A percentile compares a stretch with the other conserved stretches of the same genome.
These are phyloP conservation scores for Claviceps paspali DNA, from an alignment of 2,329 filamentous ascomycete genomes.

Conservation along the genomic window DNA sequence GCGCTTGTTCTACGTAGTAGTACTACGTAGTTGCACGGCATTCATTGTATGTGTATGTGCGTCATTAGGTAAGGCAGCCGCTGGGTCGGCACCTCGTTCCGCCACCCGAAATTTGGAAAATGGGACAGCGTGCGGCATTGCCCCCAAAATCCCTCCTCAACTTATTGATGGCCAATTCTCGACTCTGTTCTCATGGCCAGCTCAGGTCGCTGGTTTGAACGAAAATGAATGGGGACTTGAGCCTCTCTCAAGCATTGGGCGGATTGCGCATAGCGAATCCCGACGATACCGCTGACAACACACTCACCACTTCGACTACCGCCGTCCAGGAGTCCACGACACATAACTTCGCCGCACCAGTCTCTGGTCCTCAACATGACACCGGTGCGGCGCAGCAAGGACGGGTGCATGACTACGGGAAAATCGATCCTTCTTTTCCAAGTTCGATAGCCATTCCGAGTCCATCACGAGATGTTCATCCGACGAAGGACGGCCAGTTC, in stretches of 20 bases:
- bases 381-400: background rate
- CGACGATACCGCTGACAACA: slow-evolving; percentile 46
- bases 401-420: background rate
- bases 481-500: slow-evolving; percentile 7
- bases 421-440: background rate
- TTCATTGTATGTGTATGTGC: slow-evolving; percentile 1
- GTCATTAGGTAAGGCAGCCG: slow-evolving; percentile 7
- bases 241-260: slow-evolving; percentile 80
- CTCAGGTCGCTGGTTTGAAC: slow-evolving; percentile 10
- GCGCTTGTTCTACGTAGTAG: too few species aligned
- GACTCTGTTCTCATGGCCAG: slow-evolving; percentile 11
- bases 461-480: slow-evolving; percentile 5
- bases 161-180: slow-evolving; percentile 1
- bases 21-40: background rate
- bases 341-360: slow-evolving; percentile 5
- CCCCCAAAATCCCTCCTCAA: slow-evolving; percentile 3
- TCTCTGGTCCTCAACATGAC: slow-evolving; percentile 3
- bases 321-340: slow-evolving; percentile 10
- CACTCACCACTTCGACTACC: slow-evolving; percentile 5
- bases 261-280: slow-evolving; percentile 95
- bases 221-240: slow-evolving; percentile 82
- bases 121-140: background rate
- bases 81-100: slow-evolving; percentile 4
- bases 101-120: slow-evolving; percentile 3
- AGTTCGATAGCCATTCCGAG: background rate